Evolutionary conservation across 106 monocot genomes (phyloP).

Genomic region (Gastrodia elata): DNA sequence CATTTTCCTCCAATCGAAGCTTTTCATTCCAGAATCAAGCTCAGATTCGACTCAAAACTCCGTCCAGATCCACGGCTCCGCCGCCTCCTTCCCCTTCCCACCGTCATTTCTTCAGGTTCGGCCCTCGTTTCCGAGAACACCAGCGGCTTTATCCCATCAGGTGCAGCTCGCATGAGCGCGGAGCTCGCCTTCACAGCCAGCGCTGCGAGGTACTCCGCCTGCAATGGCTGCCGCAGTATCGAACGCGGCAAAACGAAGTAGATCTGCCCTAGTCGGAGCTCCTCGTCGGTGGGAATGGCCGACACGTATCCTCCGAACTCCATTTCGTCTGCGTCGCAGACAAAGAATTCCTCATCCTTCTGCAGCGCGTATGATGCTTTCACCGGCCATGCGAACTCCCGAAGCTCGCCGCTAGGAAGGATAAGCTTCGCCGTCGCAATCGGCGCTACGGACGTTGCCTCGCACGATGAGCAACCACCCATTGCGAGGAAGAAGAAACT

Average conservation of each 20-base stretch:
- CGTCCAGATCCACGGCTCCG: slow-evolving; percentile 13
- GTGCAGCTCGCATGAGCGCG: slow-evolving; percentile 13
- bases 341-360: slow-evolving; percentile 13
- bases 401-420: slow-evolving; percentile 11
- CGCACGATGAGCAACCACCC: slow-evolving; percentile 19
- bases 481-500: not conserved
- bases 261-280: slow-evolving; percentile 27
- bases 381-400: slow-evolving; percentile 23
- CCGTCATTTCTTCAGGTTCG: not conserved
- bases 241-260: slow-evolving; percentile 36
- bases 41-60: slow-evolving; percentile 26
- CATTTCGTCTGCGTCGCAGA: slow-evolving; percentile 39
- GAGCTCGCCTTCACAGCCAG: slow-evolving; percentile 27
- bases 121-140: slow-evolving; percentile 9
- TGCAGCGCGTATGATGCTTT: slow-evolving; percentile 14
- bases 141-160: slow-evolving; percentile 6
- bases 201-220: slow-evolving; percentile 29
- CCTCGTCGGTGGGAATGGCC: slow-evolving; percentile 12
- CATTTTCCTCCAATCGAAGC: not conserved
- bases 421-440: slow-evolving; percentile 20
- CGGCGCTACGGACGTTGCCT: slow-evolving; percentile 4
- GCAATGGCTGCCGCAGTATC: slow-evolving; percentile 23
- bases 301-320: slow-evolving; percentile 26
- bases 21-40: slow-evolving; percentile 25
- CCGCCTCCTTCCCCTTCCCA: slow-evolving; percentile 9